A percentile compares a stretch with the other conserved stretches of the same genome.
These are phyloP conservation scores for Hsuehochloa calcarea DNA, from an alignment of 176 grass and related monocot genomes.

Conservation along the genomic window DNA sequence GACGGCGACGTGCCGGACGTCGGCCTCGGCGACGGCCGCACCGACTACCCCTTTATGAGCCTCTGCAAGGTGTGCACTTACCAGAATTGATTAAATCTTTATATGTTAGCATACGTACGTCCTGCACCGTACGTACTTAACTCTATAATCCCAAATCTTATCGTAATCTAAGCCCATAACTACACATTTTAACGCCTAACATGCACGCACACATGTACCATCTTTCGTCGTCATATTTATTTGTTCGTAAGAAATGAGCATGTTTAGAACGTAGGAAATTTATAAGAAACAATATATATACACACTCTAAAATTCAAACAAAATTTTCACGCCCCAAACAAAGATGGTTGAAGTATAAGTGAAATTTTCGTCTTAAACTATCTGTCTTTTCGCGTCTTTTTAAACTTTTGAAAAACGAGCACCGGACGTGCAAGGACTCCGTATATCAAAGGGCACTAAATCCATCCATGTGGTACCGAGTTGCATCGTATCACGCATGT, in stretches of 20 bases:
- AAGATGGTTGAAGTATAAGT: no score
- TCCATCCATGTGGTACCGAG: not conserved
- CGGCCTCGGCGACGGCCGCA: constrained; percentile 44
- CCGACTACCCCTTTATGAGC: constrained; percentile 66
- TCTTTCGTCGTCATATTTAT: not conserved
- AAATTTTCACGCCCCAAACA: no score
- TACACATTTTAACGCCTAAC: not conserved
- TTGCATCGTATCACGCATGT: not conserved
- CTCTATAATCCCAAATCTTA: not conserved
- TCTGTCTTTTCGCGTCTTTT: no score
- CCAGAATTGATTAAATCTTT: not conserved
- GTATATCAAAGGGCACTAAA: not conserved
- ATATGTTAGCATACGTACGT: not conserved
- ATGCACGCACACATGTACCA: not conserved
- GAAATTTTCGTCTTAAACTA: no score
- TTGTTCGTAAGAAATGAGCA: not conserved
- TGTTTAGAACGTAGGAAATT: not conserved
- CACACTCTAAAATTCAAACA: not conserved
- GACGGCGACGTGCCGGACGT: constrained; percentile 48
- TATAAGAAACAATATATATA: no score
- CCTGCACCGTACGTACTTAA: not conserved
- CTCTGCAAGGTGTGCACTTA: constrained; percentile 49
- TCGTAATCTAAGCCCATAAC: not conserved
- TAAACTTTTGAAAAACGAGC: no score
- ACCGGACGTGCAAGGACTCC: no score